Conservation (phyloP, 2,329 filamentous ascomycete genomes). For the Cladosporium sp. region DNA sequence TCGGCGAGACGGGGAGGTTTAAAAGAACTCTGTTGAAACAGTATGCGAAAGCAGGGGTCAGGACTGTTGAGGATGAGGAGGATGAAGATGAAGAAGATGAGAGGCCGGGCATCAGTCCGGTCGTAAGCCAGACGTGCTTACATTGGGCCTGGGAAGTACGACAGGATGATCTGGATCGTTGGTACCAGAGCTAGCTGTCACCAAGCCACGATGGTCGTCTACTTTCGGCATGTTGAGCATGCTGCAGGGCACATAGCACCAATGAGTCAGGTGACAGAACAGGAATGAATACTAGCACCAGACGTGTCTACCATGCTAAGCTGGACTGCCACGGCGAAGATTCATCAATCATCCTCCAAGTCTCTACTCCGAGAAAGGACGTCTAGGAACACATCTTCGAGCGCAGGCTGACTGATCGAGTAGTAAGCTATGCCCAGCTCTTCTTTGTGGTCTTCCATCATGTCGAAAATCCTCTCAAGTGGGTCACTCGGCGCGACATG, state of each 20-base stretch:
- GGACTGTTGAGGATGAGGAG: conserved; percentile 41
- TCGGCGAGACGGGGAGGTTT: conserved; percentile 50
- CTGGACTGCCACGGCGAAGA: neutral
- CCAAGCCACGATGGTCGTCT: neutral
- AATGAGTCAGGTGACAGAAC: too few species aligned
- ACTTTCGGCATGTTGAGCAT: too few species aligned
- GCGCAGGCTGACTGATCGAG: conserved; percentile 74
- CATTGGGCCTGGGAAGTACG: conserved; percentile 54
- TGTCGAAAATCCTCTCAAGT: conserved; percentile 52
- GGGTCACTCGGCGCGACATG: conserved; percentile 24
- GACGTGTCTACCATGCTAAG: neutral
- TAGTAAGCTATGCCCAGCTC: conserved; percentile 72
- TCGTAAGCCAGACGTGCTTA: conserved; percentile 55
- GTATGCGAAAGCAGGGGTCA: conserved; percentile 46
- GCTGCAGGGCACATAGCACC: too few species aligned
- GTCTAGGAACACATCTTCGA: conserved; percentile 82
- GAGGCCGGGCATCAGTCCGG: conserved; percentile 46
- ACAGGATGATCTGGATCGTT: conserved; percentile 47
- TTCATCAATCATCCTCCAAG: conserved; percentile 54
- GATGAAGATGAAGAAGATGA: conserved; percentile 32
- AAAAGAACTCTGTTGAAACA: conserved; percentile 49
- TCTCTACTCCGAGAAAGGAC: conserved; percentile 76
- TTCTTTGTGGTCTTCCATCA: conserved; percentile 67
- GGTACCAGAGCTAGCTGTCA: neutral
- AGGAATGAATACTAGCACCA: too few species aligned